Conservation (phyloP, 2,329 filamentous ascomycete species). For the Aspergillus floridensis region DNA sequence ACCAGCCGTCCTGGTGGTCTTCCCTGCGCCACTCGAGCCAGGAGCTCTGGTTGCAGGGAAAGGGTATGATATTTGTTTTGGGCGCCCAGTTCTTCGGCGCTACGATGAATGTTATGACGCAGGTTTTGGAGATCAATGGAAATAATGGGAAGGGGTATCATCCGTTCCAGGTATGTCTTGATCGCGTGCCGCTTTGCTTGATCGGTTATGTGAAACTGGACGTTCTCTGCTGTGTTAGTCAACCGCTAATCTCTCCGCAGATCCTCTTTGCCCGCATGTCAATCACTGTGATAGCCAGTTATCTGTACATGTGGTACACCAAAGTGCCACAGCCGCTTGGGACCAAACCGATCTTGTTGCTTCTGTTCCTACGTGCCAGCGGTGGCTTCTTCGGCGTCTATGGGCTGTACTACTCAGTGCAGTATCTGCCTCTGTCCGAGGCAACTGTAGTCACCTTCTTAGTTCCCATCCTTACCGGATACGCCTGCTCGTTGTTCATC, state of each 20-base stretch:
- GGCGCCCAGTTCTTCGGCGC: conserved; percentile 76
- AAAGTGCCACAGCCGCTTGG: conserved; percentile 69
- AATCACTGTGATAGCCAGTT: conserved; percentile 66
- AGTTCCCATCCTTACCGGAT: conserved; percentile 73
- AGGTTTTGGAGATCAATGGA: conserved; percentile 67
- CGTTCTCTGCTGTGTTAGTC: background rate
- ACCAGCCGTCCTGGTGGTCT: conserved; percentile 25
- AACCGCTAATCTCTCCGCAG: conserved; percentile 26
- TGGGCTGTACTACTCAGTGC: conserved; percentile 70
- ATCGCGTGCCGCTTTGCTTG: background rate
- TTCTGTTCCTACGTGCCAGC: conserved; percentile 67
- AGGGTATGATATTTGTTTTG: conserved; percentile 70
- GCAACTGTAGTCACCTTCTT: conserved; percentile 89
- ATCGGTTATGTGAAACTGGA: background rate
- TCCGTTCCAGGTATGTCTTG: conserved; percentile 63
- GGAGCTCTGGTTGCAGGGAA: conserved; percentile 61
- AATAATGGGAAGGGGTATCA: conserved; percentile 69
- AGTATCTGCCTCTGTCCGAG: conserved; percentile 81
- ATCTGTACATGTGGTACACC: conserved; percentile 70
- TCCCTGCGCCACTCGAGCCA: conserved; percentile 16
- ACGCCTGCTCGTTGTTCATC: conserved; percentile 72
- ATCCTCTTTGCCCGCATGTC: conserved; percentile 78
- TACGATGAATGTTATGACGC: conserved; percentile 79
- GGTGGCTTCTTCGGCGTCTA: conserved; percentile 76
- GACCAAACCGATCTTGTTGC: conserved; percentile 60